These are phyloP conservation scores for Ogataea pignaliae DNA, from an alignment of 805 yeast species.

Conservation along the genomic window DNA sequence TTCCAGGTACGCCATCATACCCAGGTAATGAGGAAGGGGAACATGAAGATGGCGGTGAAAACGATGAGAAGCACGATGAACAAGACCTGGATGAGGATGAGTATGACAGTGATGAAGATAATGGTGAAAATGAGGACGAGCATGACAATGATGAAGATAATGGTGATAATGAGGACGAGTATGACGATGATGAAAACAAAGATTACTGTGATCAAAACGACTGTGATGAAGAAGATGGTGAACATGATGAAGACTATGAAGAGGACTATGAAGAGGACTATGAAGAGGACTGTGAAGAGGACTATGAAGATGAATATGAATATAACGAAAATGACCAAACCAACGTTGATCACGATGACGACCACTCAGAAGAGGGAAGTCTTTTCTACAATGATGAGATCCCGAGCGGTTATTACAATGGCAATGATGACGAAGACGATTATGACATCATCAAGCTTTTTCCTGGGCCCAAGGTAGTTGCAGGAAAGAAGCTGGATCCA, in stretches of 20 bases:
- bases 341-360: too few species aligned
- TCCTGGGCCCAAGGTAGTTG: not conserved
- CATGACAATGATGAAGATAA: not conserved
- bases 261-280: conserved; percentile 2
- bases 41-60: conserved; percentile 1
- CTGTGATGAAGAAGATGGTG: not conserved
- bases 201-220: not conserved
- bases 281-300: conserved; percentile 1
- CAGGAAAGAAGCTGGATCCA: not conserved
- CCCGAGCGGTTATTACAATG: not conserved
- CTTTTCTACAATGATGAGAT: too few species aligned
- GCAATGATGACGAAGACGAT: not conserved
- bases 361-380: too few species aligned
- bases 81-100: not conserved
- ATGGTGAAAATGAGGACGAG: not conserved
- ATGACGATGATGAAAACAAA: not conserved
- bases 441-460: not conserved
- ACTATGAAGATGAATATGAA: conserved; percentile 1
- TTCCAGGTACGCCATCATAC: not conserved
- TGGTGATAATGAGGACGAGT: not conserved
- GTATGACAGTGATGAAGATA: not conserved
- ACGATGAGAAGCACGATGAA: not conserved
- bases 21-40: not conserved
- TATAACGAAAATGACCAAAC: too few species aligned
- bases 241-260: conserved; percentile 1